phyloP scores from a whole-genome alignment of 2,329 filamentous ascomycete genomes.

The Pyricularia sp. region DNA sequence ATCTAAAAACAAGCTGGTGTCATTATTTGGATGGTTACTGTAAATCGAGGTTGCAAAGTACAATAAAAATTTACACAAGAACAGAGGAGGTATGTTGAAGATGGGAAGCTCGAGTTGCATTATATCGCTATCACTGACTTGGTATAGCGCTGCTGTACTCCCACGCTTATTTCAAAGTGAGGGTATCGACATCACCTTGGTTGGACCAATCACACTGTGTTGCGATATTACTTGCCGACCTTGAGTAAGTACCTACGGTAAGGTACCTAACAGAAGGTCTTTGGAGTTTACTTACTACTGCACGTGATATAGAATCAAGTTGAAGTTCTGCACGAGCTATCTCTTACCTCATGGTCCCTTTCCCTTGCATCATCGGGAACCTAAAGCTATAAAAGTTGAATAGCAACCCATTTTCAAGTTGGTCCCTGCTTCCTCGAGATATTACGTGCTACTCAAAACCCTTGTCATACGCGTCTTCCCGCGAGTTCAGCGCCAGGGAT shows the following conservation, averaged over 20 bases:
- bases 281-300: no score
- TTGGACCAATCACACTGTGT: not conserved
- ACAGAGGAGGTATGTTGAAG: not conserved
- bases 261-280: no score
- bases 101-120: not conserved
- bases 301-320: no score
- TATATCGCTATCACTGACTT: not conserved
- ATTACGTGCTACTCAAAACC: not conserved
- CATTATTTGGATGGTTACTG: no score
- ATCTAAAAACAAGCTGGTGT: not conserved
- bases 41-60: no score
- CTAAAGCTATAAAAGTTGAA: not conserved
- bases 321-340: no score
- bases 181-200: not conserved
- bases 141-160: not conserved
- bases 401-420: not conserved
- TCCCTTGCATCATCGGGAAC: no score
- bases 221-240: not conserved
- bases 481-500: not conserved
- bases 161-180: not conserved
- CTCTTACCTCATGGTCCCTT: no score
- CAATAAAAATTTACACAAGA: not conserved
- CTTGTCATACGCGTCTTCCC: not conserved
- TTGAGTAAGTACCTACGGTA: no score
- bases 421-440: not conserved